phyloP scores from a whole-genome alignment of 768 basidiomycete species.

The Boletus insuetus region DNA sequence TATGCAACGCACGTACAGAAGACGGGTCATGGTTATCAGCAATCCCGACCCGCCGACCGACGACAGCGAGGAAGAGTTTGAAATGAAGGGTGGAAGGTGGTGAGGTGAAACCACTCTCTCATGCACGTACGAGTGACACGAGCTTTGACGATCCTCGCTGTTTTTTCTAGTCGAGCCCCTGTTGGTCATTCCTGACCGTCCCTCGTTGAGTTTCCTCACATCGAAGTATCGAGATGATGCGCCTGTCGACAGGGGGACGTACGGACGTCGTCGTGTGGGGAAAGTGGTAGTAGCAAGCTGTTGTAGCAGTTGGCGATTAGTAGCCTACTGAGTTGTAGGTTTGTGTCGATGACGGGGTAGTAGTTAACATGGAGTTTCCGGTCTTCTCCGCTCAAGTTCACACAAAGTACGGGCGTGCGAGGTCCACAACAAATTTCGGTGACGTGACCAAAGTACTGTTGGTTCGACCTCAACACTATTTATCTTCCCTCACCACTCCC shows the following conservation, averaged over 20 bases:
- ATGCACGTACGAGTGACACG: not conserved
- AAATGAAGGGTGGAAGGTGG: constrained; percentile 13
- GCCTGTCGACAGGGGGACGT: not conserved
- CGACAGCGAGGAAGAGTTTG: constrained; percentile 28
- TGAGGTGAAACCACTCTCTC: constrained; percentile 1
- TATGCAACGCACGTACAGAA: constrained; percentile 19
- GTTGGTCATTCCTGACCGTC: not conserved
- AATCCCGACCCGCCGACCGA: constrained; percentile 27
- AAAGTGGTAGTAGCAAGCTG: not conserved
- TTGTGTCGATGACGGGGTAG: not conserved
- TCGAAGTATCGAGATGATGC: not conserved
- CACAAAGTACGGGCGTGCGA: constrained; percentile 13
- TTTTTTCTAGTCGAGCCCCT: not conserved
- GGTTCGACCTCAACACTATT: constrained; percentile 12
- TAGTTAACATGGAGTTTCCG: constrained; percentile 1
- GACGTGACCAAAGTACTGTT: too few species aligned
- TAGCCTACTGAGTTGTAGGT: not conserved
- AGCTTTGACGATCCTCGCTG: not conserved
- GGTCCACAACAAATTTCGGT: too few species aligned
- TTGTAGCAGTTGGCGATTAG: not conserved
- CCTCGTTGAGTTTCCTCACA: not conserved
- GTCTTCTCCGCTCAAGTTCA: constrained; percentile 29
- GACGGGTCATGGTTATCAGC: constrained; percentile 29
- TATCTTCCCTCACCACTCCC: constrained; percentile 1
- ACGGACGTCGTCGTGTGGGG: not conserved